These are phyloP conservation scores for Mucor irregularis DNA, from an alignment of 371 early-diverging fungal species.

Conservation along the genomic window DNA sequence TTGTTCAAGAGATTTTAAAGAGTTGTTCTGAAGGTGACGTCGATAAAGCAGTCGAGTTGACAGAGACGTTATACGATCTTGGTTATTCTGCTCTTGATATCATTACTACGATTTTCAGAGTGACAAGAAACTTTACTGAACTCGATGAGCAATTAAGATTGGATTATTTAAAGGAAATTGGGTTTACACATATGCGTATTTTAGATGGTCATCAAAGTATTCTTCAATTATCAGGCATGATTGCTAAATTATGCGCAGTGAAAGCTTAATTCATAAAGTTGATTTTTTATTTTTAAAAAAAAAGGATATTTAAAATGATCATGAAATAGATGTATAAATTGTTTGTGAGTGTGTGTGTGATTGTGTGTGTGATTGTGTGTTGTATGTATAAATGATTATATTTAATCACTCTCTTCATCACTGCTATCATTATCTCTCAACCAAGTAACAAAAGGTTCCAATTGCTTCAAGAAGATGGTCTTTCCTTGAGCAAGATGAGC, in stretches of 20 bases:
- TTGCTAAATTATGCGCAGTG: constrained; percentile 18
- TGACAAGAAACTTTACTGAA: constrained; percentile 65
- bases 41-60: constrained; percentile 66
- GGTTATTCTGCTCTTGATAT: constrained; percentile 93
- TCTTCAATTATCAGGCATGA: constrained; percentile 22
- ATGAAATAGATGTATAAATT: too few species aligned
- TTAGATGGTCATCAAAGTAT: constrained; percentile 26
- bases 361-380: too few species aligned
- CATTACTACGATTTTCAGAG: constrained; percentile 87
- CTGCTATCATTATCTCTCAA: constrained; percentile 77
- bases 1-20: constrained; percentile 74
- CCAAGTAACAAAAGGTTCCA: constrained; percentile 85
- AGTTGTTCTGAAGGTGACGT: constrained; percentile 67
- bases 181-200: constrained; percentile 26
- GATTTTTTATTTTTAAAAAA: neutral
- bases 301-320: too few species aligned
- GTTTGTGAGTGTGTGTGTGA: too few species aligned
- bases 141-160: constrained; percentile 57
- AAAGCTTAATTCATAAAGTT: neutral
- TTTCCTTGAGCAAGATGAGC: constrained; percentile 87
- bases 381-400: too few species aligned
- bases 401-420: constrained; percentile 66
- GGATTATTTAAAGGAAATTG: constrained; percentile 77
- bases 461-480: constrained; percentile 88
- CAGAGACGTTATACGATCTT: constrained; percentile 72